These are phyloP conservation scores for Olyra latifolia DNA, from an alignment of 176 grass and related monocot species.

Conservation along the genomic window DNA sequence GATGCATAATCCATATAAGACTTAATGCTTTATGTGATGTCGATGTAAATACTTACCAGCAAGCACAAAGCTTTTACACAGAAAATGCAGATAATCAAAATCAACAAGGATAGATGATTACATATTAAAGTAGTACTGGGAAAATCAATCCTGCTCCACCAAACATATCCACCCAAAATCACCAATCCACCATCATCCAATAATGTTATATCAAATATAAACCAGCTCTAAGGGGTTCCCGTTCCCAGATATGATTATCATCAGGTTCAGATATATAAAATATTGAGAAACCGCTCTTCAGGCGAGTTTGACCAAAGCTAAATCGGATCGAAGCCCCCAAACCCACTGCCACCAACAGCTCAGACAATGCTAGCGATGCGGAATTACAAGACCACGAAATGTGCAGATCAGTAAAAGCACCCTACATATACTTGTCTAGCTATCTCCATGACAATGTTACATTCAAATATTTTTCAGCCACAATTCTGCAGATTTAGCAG, in stretches of 20 bases:
- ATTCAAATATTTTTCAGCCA: neutral
- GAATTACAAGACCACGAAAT: neutral
- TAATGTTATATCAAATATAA: slow-evolving; percentile 16
- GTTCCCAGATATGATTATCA: neutral
- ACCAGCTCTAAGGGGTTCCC: neutral
- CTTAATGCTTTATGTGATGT: neutral
- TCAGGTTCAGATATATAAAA: neutral
- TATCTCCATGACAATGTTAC: neutral
- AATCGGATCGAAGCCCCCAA: neutral
- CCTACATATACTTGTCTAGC: neutral
- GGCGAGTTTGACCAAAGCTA: neutral
- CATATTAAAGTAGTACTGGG: slow-evolving; percentile 11
- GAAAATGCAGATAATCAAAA: neutral
- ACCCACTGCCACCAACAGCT: neutral
- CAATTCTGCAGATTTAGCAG: neutral
- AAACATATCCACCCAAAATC: slow-evolving; percentile 9
- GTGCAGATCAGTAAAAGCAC: neutral
- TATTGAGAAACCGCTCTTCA: neutral
- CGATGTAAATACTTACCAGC: neutral
- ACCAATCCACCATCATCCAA: slow-evolving; percentile 29
- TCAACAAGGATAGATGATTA: neutral
- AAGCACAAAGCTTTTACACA: neutral
- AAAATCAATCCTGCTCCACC: slow-evolving; percentile 28
- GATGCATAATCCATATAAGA: neutral
- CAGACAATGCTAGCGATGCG: neutral